Evolutionary conservation across 2,329 filamentous ascomycete species (phyloP), one percentile per base, ranked within the genome.

Genomic region (Colletotrichum sp.): DNA sequence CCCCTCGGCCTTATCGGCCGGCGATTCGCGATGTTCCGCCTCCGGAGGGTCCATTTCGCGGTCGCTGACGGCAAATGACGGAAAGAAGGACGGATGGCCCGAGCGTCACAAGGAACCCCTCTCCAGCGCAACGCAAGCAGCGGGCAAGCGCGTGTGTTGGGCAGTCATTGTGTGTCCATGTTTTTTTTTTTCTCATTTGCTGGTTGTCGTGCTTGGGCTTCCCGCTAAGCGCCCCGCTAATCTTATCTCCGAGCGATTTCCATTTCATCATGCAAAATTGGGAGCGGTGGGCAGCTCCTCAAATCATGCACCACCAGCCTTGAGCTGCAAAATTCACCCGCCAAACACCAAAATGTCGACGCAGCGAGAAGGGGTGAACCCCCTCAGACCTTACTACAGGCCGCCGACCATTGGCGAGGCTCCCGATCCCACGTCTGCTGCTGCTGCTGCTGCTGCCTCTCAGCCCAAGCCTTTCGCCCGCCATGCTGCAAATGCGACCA

Each of bases 321-420:
- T 76, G 74, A 76, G 73, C 32, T 66, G 60, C 64, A 69, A 63
- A n/a, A 44, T 67, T 66, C 24, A 60, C 65, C 39, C 60, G 30
- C 70, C 79, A 79, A 84, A 77, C 77, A 90, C 79, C 79, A 84
- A 77, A 77, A 90, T 89, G 88, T 83, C 87, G 80, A 82, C 85
- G 78, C 83, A 85, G 68, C 82, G 83, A 81, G 87, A 89, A 77
- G 87, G 85, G 77, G 84, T 89, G 76, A 94, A 95, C 80, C 93
- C 93, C 74, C 86, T 94, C 73, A 89, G 93, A 77, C 93, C 93
- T 21, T 95, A 95, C 85, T 94, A 95, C 83, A 92, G 93, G 78
- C 90, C 90, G 49, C 90, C 90, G 13, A 86, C 88, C n/a, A 90
- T 91, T 73, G 89, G 88, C 71, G 88, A 90, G 68, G 82, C 85